Base-by-base conservation (phyloP, 805 yeast genomes). In the Candida loeiensis region DNA sequence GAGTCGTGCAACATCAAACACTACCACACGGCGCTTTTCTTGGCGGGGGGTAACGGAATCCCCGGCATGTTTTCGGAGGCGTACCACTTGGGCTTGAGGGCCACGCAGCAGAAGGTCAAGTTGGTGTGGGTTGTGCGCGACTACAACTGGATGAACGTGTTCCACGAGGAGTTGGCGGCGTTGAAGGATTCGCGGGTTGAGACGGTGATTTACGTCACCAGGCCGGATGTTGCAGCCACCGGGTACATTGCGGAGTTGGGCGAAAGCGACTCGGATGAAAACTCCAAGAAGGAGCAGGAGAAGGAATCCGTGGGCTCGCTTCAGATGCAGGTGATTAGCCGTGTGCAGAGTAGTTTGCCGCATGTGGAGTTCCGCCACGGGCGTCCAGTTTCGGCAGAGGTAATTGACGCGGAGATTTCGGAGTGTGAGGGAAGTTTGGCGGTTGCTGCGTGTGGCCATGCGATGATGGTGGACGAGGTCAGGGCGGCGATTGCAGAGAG, bases 81-180 rank as follows among this genome's bases (percentile, higher is more conserved):
- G 9, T 45, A 40, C 15, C 53, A 56, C 26, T 48, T 64, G 31
- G 54, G 55, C 12, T 38, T 16, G 27, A 34, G 25, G 11, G 29
- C 31, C 17, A 17, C 19, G 20, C 18, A 24, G 17, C 40, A 37
- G 18, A 20, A 20, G 18, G 36, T 32, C 24, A 45, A 31, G 50
- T 65, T 85, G 39, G 58, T 74, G 31, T 86, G 95, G 95, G 69
- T 74, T n/a, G 67, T 84, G 8, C 66, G 80, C 43, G 76, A 78
- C 29, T 64, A 69, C 44, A 63, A 62, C 30, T 71, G 79, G 6
- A 53, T 84, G 4, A 45, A 50, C 18, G 72, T 79, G 76, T 73
- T 74, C 44, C 55, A 57, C 27, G 68, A 67, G 14, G 81, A 76
- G 45, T 50, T 69, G 37, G 43, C 41, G n/a, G 40, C 49, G 8